Evolutionary conservation across 1,139 yeast species (phyloP).

Genomic region (Taiozyma onychis): DNA sequence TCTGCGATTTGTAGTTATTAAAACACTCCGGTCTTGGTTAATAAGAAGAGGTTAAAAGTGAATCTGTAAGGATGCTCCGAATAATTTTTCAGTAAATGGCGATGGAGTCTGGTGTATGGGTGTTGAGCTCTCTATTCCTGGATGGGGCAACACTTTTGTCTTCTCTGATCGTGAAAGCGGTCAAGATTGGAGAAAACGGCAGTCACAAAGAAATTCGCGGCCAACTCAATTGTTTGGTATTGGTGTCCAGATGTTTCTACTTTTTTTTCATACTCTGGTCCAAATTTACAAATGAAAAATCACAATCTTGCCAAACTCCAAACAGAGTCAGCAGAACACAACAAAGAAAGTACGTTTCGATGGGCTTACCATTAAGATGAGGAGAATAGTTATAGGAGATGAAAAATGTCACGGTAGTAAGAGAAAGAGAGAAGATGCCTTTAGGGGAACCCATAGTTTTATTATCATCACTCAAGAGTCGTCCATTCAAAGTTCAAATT

Average conservation of each 20-base stretch:
- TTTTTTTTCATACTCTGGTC: not conserved
- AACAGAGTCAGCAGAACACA: not conserved
- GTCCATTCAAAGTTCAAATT: not conserved
- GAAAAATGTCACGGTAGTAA: not conserved
- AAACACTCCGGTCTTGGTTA: slow-evolving; percentile 82
- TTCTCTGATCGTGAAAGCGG: not conserved
- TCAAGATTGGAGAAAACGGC: not conserved
- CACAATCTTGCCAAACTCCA: not conserved
- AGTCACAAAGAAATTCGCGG: slow-evolving; percentile 1
- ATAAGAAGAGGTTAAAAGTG: not conserved
- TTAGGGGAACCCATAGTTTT: not conserved
- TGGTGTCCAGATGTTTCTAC: not conserved
- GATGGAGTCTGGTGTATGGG: not conserved
- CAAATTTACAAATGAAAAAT: not conserved
- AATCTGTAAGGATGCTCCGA: not conserved
- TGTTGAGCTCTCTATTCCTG: not conserved
- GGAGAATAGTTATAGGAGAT: not conserved
- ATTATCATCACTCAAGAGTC: not conserved
- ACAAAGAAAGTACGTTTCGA: not conserved
- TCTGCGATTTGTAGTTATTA: slow-evolving; percentile 63
- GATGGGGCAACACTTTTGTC: not conserved
- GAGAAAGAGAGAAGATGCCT: not conserved
- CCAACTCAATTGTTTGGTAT: not conserved
- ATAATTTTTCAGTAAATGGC: not conserved
- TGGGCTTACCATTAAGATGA: not conserved